Evolutionary conservation across 371 early-diverging fungal species (phyloP), one percentile per base, ranked within the genome.

Genomic region (Entomophthora muscae): DNA sequence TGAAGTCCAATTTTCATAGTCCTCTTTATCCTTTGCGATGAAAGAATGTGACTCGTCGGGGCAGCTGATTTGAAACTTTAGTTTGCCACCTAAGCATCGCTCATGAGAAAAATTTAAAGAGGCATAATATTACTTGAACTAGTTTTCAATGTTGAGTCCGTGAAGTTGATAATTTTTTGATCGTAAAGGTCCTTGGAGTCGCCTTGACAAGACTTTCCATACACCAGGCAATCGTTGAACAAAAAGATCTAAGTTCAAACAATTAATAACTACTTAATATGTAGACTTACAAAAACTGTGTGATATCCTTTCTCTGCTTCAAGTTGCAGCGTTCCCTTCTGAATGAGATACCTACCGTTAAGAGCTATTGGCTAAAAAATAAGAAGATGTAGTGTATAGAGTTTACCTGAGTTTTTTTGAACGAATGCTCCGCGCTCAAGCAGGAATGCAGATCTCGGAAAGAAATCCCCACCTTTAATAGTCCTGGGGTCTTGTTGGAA

Each of bases 191-290:
- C 24, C 22, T 61, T 23, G 1, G 32, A 32, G 10, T 33, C 22
- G 12, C 61, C 61, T 0, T 51, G 22, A 2, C 30, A 42, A 17
- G 61, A 32, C 7, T 31, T 61, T 26, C 61, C 61, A n/a, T 28
- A 17, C 2, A 33, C 61, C 22, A 61, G 42, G 22, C 61, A 28
- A 61, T 61, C 61, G 42, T 42, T 61, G 61, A 61, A 61, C n/a
- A 61, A 30, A 33, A 61, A 61, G 21, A 33, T 30, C 61, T 61
- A 61, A 42, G 13, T 2, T 12, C 5, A 22, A n/a, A 42, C 27
- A 23, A 55, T 24, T 10, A 55, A 27, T 24, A 55, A 17, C 24
- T 17, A 17, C 10, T 17, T 17, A 42, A 10, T 17, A 29, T 3
- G 10, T 61, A 42, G 5, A 61, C 21, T 61, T 61, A 61, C 61